These are phyloP conservation scores for Cercospora sesami DNA, from an alignment of 2,329 filamentous ascomycete genomes.

Conservation along the genomic window DNA sequence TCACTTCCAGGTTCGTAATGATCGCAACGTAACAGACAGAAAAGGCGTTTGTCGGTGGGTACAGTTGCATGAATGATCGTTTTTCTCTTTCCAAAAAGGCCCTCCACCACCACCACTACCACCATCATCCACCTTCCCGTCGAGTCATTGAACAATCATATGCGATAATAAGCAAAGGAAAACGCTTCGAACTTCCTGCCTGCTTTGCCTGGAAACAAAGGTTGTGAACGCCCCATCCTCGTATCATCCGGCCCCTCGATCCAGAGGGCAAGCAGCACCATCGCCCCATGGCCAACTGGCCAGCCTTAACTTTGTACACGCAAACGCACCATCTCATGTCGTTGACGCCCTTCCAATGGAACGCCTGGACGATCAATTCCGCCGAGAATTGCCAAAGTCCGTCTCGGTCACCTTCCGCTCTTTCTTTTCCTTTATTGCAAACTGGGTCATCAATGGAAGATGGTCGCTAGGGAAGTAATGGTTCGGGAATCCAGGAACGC, in stretches of 20 bases:
- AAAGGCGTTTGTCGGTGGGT: background rate
- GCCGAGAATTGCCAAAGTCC: slow-evolving; percentile 36
- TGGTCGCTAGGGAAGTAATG: slow-evolving; percentile 95
- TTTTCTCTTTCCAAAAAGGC: slow-evolving; percentile 2
- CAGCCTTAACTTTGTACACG: slow-evolving; percentile 12
- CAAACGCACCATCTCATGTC: slow-evolving; percentile 8
- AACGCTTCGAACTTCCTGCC: slow-evolving; percentile 13
- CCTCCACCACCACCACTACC: background rate
- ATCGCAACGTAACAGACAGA: background rate
- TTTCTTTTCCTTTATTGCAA: slow-evolving; percentile 83
- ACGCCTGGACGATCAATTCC: slow-evolving; percentile 23
- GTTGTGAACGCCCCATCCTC: slow-evolving; percentile 10
- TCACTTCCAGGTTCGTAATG: background rate
- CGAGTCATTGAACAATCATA: slow-evolving; percentile 1
- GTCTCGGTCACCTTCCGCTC: slow-evolving; percentile 51
- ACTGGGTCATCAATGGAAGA: slow-evolving; percentile 84
- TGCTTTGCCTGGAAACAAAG: slow-evolving; percentile 18
- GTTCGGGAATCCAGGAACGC: slow-evolving; percentile 87
- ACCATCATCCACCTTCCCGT: background rate
- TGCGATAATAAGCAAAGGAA: background rate
- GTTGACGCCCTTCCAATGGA: slow-evolving; percentile 8
- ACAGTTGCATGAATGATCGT: slow-evolving; percentile 4
- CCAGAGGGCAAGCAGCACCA: slow-evolving; percentile 1
- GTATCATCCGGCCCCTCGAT: background rate
- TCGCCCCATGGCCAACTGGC: background rate